phyloP scores from a whole-genome alignment of 2,329 filamentous ascomycete genomes.

The Stagonosporopsis vannaccii region DNA sequence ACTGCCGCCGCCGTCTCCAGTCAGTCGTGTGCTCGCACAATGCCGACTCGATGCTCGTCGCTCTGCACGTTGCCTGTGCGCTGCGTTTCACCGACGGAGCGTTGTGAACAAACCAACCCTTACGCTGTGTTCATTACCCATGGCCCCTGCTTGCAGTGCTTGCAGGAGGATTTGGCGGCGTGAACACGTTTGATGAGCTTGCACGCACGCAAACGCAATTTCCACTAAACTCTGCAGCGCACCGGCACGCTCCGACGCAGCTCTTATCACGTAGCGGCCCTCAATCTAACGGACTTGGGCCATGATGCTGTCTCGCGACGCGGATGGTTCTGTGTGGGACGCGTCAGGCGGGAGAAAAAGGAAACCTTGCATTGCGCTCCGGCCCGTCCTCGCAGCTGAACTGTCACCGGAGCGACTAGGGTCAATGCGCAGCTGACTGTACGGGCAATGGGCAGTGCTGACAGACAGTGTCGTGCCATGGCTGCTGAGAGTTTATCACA shows the following conservation, averaged over 20 bases:
- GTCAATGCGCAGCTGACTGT: constrained; percentile 27
- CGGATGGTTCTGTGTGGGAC: constrained; percentile 24
- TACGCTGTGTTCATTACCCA: not conserved
- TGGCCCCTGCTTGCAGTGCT: constrained; percentile 4
- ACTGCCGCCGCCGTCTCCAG: too few relatives aligned
- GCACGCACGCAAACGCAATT: constrained; percentile 8
- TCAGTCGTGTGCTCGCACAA: too few relatives aligned
- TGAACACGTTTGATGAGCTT: constrained; percentile 8
- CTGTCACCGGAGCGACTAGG: constrained; percentile 39
- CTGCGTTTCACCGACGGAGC: not conserved
- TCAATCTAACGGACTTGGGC: constrained; percentile 26
- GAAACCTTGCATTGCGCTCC: constrained; percentile 42
- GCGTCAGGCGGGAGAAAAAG: constrained; percentile 35
- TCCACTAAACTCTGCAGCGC: constrained; percentile 13
- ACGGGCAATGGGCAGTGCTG: not conserved
- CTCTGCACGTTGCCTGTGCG: not conserved
- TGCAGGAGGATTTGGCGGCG: constrained; percentile 5
- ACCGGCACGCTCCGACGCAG: constrained; percentile 34
- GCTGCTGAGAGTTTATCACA: not conserved
- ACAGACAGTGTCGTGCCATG: too few relatives aligned
- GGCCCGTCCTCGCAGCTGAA: constrained; percentile 43
- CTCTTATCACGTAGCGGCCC: constrained; percentile 23
- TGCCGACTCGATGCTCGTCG: too few relatives aligned
- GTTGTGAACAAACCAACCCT: not conserved
- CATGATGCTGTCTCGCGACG: constrained; percentile 11